Conservation (phyloP, 352 stramenopile species). For the Plasmopara halstedii region DNA sequence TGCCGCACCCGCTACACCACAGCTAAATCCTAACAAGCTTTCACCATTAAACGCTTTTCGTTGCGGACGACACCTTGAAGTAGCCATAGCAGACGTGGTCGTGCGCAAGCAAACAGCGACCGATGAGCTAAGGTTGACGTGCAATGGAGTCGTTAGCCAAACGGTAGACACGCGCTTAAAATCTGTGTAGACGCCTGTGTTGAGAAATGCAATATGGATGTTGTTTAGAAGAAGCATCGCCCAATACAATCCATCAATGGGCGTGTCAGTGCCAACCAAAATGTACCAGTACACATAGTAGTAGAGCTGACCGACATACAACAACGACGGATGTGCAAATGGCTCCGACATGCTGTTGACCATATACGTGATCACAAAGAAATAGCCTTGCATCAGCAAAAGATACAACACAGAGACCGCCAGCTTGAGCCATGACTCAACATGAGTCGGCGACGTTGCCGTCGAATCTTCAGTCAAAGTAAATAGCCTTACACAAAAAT, state of each 20-base stretch:
- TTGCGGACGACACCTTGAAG: conserved; percentile 18
- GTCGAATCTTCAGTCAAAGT: conserved; percentile 39
- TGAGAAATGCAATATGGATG: conserved; percentile 80
- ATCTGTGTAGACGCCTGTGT: conserved; percentile 81
- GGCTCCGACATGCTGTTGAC: conserved; percentile 79
- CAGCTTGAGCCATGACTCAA: conserved; percentile 65
- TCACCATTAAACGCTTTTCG: conserved; percentile 1
- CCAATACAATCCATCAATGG: conserved; percentile 78
- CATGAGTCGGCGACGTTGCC: conserved; percentile 17
- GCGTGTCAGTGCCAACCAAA: conserved; percentile 67
- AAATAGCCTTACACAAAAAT: conserved; percentile 74
- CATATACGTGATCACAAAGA: conserved; percentile 74
- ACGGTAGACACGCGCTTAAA: conserved; percentile 56
- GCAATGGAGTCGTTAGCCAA: conserved; percentile 36
- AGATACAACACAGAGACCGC: conserved; percentile 69
- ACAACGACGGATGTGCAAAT: conserved; percentile 68
- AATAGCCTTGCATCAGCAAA: conserved; percentile 78
- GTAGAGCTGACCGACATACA: conserved; percentile 83
- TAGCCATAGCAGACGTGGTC: conserved; percentile 23
- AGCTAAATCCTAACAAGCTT: conserved; percentile 23
- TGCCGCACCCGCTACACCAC: conserved; percentile 23
- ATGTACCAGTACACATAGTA: conserved; percentile 88
- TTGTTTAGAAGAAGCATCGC: conserved; percentile 81
- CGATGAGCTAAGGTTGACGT: conserved; percentile 38
- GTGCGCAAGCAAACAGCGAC: conserved; percentile 57